These are phyloP conservation scores for Byssothecium circinans DNA, from an alignment of 2,329 filamentous ascomycete genomes.

Conservation along the genomic window DNA sequence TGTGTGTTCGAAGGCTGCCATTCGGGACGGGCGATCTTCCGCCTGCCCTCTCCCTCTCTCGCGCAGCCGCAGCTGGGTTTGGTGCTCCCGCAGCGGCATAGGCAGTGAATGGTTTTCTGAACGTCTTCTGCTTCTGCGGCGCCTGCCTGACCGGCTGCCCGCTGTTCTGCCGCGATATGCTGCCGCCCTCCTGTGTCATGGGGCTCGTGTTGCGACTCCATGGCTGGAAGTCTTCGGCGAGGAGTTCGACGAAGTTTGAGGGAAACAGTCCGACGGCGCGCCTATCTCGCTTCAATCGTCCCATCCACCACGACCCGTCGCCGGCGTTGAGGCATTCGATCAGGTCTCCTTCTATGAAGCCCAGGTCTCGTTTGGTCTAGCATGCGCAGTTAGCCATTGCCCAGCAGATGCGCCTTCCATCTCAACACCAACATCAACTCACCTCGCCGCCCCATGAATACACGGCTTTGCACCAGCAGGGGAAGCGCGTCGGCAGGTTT, in stretches of 20 bases:
- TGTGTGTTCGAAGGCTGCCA: constrained; percentile 45
- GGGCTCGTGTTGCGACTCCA: constrained; percentile 60
- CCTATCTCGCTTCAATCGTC: constrained; percentile 83
- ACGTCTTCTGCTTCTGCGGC: constrained; percentile 56
- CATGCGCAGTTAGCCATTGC: constrained; percentile 12
- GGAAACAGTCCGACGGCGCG: constrained; percentile 91
- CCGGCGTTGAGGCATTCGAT: constrained; percentile 98
- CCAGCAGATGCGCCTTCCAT: too few species aligned
- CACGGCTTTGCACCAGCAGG: constrained; percentile 87
- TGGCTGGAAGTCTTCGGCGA: constrained; percentile 83
- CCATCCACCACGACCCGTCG: constrained; percentile 98
- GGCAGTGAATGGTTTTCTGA: constrained; percentile 67
- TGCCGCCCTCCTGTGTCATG: constrained; percentile 44
- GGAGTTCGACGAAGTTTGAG: constrained; percentile 93
- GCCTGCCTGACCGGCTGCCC: constrained; percentile 52
- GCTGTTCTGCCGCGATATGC: constrained; percentile 55
- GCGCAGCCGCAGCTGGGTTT: constrained; percentile 45
- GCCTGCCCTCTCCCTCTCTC: constrained; percentile 37
- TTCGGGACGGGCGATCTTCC: constrained; percentile 31
- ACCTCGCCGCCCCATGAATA: constrained; percentile 91
- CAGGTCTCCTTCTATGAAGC: constrained; percentile 95
- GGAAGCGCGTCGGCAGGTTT: constrained; percentile 73
- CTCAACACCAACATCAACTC: constrained; percentile 15
- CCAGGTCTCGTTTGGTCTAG: constrained; percentile 84
- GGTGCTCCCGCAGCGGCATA: constrained; percentile 52